Evolutionary conservation across 331 rosid species (phyloP), one percentile per base, ranked within the genome.

Genomic region (Prunus yedoensis): DNA sequence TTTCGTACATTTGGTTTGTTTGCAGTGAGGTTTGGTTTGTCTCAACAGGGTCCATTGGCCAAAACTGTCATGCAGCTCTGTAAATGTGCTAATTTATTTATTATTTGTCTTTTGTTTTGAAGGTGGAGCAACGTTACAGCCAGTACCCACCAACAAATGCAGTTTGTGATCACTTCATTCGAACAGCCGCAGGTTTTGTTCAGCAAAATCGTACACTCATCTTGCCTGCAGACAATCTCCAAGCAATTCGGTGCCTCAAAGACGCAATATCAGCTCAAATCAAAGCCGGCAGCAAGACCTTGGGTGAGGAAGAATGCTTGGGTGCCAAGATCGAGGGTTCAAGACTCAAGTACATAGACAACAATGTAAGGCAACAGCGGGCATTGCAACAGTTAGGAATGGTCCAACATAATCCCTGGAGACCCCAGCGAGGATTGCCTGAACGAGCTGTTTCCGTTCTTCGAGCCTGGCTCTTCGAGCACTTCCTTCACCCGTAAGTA

Each of bases 401-500:
- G 93, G 71, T 91, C 27, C 95, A 89, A 5, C 91, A 83, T 68
- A 88, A 85, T 56, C 91, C 96, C 61, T 92, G 97, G 97, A 87
- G 97, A 69, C 92, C 97, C 18, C 97, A 92, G 23, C 66, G 97
- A 76, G 97, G 97, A 18, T 75, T 92, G 74, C 97, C 97, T 20
- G 97, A 92, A 79, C 71, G 93, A 5, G 92, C 97, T 66, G 97
- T 92, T 79, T 88, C 96, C 6, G 72, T 92, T 83, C 97, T 92
- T 57, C 97, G 93, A 59, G 96, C 96, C 78, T 92, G 97, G 97
- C 97, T 90, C 50, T 92, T 92, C 30, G 97, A 92, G 61, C 96
- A 92, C 80, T 92, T 92, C 65, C 88, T 92, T 62, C 97, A 92
- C 74, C 97, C 97, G 97, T 92, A 52, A 74, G 94, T 85, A 11